Evolutionary conservation across 2,329 filamentous ascomycete genomes (phyloP).

Genomic region (Pyrenochaeta sp.): DNA sequence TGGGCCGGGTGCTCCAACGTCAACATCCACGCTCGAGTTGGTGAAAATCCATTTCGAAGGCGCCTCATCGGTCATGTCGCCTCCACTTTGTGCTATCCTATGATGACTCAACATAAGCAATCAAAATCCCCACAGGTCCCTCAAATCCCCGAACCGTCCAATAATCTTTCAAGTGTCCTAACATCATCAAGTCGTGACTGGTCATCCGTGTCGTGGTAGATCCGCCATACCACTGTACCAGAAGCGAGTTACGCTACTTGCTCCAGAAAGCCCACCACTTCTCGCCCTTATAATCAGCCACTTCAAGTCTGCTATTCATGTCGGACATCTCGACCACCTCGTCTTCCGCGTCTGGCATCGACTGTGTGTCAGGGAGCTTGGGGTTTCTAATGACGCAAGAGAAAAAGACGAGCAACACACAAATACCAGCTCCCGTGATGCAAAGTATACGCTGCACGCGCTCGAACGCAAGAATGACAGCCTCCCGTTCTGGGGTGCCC

Average conservation of each 20-base stretch:
- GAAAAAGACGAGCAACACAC: constrained; percentile 57
- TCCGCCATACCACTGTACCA: not conserved
- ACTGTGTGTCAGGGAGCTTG: constrained; percentile 56
- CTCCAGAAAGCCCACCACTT: not conserved
- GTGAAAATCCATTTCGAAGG: no score
- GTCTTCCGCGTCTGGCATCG: constrained; percentile 52
- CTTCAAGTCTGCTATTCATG: not conserved
- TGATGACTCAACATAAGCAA: no score
- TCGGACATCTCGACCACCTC: not conserved
- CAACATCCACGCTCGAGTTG: no score
- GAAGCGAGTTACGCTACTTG: not conserved
- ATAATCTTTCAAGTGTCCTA: not conserved
- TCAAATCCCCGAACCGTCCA: no score
- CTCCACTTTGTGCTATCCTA: no score
- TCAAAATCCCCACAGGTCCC: no score
- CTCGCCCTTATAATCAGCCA: not conserved
- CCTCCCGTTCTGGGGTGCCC: constrained; percentile 55
- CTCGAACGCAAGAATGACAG: constrained; percentile 55
- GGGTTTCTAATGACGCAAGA: constrained; percentile 58
- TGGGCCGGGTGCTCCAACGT: no score
- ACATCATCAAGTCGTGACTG: not conserved
- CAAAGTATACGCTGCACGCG: constrained; percentile 58
- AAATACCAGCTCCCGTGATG: constrained; percentile 61
- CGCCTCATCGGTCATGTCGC: no score
- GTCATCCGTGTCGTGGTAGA: not conserved